Conservation (phyloP, 371 early-diverging fungal genomes). For the Enterospora canceri region DNA sequence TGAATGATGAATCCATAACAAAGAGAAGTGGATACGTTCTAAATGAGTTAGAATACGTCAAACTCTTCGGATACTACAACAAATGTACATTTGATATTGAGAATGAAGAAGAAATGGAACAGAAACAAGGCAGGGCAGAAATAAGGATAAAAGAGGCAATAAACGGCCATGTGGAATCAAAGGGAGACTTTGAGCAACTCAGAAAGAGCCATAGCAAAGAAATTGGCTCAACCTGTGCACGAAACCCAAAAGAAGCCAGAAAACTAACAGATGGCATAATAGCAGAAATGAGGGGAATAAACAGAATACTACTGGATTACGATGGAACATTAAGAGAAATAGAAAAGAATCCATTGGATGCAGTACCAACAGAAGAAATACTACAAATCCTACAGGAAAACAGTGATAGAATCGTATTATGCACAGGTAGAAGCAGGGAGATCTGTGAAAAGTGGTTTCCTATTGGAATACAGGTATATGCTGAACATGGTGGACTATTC, state of each 20-base stretch:
- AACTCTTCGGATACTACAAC: neutral
- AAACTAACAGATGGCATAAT: neutral
- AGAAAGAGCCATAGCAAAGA: neutral
- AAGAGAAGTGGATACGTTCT: neutral
- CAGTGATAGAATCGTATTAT: conserved; percentile 39
- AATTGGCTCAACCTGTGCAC: neutral
- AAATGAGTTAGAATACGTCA: neutral
- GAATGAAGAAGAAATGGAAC: neutral
- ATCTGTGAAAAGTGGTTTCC: conserved; percentile 52
- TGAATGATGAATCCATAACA: neutral
- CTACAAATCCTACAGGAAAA: conserved; percentile 31
- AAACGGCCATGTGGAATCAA: neutral
- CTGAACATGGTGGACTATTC: conserved; percentile 54
- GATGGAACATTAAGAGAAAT: conserved; percentile 56
- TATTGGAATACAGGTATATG: conserved; percentile 46
- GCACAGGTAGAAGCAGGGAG: conserved; percentile 49
- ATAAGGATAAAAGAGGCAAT: neutral
- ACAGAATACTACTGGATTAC: conserved; percentile 51
- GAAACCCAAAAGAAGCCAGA: neutral
- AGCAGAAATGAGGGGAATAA: neutral
- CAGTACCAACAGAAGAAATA: conserved; percentile 42
- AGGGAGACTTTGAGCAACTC: neutral
- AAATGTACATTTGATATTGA: neutral
- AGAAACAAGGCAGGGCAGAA: neutral
- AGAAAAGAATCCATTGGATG: conserved; percentile 35